These are phyloP conservation scores for Zymoseptoria pseudotritici DNA, from an alignment of 2,329 filamentous ascomycete species.

Conservation along the genomic window DNA sequence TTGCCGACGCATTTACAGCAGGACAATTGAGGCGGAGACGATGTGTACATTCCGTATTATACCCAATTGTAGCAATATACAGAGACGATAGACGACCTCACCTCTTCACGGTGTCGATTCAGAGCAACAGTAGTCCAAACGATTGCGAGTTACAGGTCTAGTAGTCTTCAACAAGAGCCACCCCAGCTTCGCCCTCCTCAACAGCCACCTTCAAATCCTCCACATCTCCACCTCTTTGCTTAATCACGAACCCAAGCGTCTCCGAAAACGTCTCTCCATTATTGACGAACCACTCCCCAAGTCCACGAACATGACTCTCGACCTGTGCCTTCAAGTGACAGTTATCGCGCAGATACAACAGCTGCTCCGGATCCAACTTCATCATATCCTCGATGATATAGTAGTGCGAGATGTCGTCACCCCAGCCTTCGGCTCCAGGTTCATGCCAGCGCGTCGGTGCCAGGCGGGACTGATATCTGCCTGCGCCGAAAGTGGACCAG, in stretches of 20 bases:
- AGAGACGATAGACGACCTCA: background rate
- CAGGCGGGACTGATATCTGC: conserved; percentile 41
- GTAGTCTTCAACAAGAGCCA: conserved; percentile 36
- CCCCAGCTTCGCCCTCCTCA: conserved; percentile 63
- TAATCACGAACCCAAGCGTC: conserved; percentile 51
- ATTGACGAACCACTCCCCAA: conserved; percentile 56
- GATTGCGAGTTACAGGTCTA: background rate
- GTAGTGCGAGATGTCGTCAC: conserved; percentile 56
- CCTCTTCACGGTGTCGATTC: background rate
- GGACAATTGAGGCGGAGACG: conserved; percentile 18
- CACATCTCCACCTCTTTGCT: conserved; percentile 47
- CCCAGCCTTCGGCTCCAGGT: conserved; percentile 54
- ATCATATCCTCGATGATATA: conserved; percentile 59
- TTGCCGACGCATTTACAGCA: conserved; percentile 46
- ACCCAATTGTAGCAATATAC: background rate
- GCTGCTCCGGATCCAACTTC: conserved; percentile 54
- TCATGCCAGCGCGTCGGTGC: conserved; percentile 44
- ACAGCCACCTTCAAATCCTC: conserved; percentile 55
- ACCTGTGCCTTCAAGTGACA: conserved; percentile 51
- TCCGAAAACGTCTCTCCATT: conserved; percentile 57
- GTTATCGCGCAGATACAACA: conserved; percentile 51
- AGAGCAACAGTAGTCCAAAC: background rate
- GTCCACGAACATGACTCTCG: conserved; percentile 43
- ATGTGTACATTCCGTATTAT: background rate
- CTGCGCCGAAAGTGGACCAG: conserved; percentile 34